These are phyloP conservation scores for Herpomyces periplanetae DNA, from an alignment of 2,329 filamentous ascomycete genomes.

Conservation along the genomic window DNA sequence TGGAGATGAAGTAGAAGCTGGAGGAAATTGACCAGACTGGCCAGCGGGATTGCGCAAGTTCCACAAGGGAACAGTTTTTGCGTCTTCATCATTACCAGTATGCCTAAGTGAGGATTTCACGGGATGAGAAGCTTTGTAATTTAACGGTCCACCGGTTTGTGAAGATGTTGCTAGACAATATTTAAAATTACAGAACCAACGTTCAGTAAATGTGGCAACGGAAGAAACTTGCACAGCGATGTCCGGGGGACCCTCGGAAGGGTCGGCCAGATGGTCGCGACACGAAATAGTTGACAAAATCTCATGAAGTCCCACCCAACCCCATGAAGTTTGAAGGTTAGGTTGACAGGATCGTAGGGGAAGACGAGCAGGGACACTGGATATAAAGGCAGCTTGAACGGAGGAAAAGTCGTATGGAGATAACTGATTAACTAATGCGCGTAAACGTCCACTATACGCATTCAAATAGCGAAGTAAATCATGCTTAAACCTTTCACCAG, in stretches of 20 bases:
- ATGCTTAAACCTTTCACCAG: slow-evolving; percentile 27
- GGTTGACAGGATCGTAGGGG: slow-evolving; percentile 10
- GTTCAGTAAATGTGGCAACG: too few relatives aligned
- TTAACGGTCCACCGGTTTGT: too few relatives aligned
- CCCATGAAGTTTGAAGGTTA: slow-evolving; percentile 20
- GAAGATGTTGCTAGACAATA: too few relatives aligned
- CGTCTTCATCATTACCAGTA: slow-evolving; percentile 13
- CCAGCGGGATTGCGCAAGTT: slow-evolving; percentile 9
- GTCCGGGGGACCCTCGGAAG: slow-evolving; percentile 5
- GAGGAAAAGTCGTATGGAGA: slow-evolving; percentile 22
- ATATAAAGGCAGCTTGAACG: slow-evolving; percentile 29
- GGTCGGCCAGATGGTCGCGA: slow-evolving; percentile 7
- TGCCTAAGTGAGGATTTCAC: too few relatives aligned
- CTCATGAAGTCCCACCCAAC: slow-evolving; percentile 26
- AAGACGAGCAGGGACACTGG: slow-evolving; percentile 32
- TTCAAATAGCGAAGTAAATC: slow-evolving; percentile 32
- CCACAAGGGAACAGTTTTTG: slow-evolving; percentile 16
- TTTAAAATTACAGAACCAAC: too few relatives aligned
- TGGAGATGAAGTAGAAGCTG: too few relatives aligned
- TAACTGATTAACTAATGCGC: slow-evolving; percentile 16
- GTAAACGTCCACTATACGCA: slow-evolving; percentile 21
- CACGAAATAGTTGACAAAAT: slow-evolving; percentile 16
- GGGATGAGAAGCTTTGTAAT: too few relatives aligned
- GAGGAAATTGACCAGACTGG: too few relatives aligned
- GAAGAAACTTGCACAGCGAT: slow-evolving; percentile 32